Conservation (phyloP, 1,139 yeast species). For the Suhomyces wounanorum region DNA sequence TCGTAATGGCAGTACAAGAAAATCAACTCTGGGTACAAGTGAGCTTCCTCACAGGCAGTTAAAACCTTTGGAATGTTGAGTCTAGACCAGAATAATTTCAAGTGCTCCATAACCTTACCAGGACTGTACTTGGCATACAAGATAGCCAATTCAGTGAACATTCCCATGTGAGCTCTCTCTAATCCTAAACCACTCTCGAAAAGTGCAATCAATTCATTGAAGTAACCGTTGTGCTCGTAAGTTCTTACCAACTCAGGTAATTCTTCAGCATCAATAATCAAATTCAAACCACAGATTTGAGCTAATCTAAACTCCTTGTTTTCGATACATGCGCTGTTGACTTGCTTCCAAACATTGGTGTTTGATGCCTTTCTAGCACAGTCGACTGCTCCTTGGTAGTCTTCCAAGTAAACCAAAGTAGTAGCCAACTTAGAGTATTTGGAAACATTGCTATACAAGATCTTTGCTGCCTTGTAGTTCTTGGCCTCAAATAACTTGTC, state of each 20-base stretch:
- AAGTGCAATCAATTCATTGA: slow-evolving; percentile 85
- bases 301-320: slow-evolving; percentile 95
- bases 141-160: slow-evolving; percentile 95
- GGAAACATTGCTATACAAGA: slow-evolving; percentile 81
- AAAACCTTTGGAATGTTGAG: slow-evolving; percentile 96
- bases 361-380: slow-evolving; percentile 98
- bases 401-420: slow-evolving; percentile 86
- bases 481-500: slow-evolving; percentile 81
- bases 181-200: slow-evolving; percentile 95
- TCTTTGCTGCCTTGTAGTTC: slow-evolving; percentile 91
- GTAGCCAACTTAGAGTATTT: slow-evolving; percentile 96
- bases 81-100: slow-evolving; percentile 97
- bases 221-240: slow-evolving; percentile 89
- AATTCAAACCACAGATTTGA: slow-evolving; percentile 96
- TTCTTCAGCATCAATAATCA: slow-evolving; percentile 97
- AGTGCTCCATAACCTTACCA: slow-evolving; percentile 90
- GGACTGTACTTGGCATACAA: slow-evolving; percentile 91
- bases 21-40: slow-evolving; percentile 93
- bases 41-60: slow-evolving; percentile 90
- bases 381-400: slow-evolving; percentile 96
- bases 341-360: slow-evolving; percentile 95
- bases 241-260: slow-evolving; percentile 84
- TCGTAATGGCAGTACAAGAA: slow-evolving; percentile 97
- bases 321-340: slow-evolving; percentile 93
- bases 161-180: slow-evolving; percentile 99